Evolutionary conservation across 257 asterid species (phyloP).

Genomic region (Solanum commersonii): DNA sequence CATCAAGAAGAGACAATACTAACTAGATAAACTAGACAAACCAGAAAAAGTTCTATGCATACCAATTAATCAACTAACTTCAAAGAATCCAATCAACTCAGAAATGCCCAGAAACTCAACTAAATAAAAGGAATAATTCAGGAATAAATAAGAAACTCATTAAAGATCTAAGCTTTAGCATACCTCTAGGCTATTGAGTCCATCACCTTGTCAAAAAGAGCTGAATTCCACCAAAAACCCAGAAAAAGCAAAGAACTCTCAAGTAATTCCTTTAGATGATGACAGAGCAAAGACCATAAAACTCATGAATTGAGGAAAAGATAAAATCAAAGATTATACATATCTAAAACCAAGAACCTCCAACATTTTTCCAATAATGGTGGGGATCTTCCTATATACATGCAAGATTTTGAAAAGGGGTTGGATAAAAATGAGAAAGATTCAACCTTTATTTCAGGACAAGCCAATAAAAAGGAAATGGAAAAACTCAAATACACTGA

Average conservation of each 20-base stretch:
- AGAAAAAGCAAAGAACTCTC: conserved; percentile 14
- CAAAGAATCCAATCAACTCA: conserved; percentile 11
- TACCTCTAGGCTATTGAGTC: conserved; percentile 39
- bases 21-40: conserved; percentile 7
- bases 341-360: neutral
- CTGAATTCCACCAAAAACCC: neutral
- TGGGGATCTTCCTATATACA: conserved; percentile 20
- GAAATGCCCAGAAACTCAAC: conserved; percentile 2
- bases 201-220: conserved; percentile 13
- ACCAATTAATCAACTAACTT: neutral
- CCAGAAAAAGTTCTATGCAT: neutral
- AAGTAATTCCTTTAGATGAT: conserved; percentile 49
- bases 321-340: neutral
- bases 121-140: conserved; percentile 10
- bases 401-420: conserved; percentile 15
- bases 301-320: conserved; percentile 10
- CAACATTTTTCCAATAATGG: conserved; percentile 18
- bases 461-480: conserved; percentile 7
- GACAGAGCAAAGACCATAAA: conserved; percentile 24
- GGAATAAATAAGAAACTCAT: neutral
- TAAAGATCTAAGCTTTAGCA: conserved; percentile 4
- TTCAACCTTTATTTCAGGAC: conserved; percentile 8
- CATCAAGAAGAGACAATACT: conserved; percentile 12
- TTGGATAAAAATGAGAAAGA: conserved; percentile 3
- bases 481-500: conserved; percentile 30